These are phyloP conservation scores for Suillus variegatus DNA, from an alignment of 768 basidiomycete genomes.

Conservation along the genomic window DNA sequence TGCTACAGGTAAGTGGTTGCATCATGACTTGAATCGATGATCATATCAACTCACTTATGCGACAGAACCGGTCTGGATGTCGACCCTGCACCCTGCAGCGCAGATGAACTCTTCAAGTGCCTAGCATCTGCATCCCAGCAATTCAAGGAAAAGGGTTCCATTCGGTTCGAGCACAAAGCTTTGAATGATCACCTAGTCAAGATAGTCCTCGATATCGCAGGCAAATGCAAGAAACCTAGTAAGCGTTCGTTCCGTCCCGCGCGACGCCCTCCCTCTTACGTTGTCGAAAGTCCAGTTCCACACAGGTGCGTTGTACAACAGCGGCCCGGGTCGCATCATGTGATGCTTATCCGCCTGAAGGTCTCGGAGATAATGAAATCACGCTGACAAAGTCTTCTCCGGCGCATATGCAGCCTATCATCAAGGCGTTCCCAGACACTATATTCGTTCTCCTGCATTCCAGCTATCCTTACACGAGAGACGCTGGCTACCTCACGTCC, in stretches of 20 bases:
- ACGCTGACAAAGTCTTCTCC: slow-evolving; percentile 59
- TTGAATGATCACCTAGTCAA: slow-evolving; percentile 72
- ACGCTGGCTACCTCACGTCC: slow-evolving; percentile 75
- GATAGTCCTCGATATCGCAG: slow-evolving; percentile 53
- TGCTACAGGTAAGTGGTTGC: slow-evolving; percentile 51
- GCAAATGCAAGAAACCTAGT: slow-evolving; percentile 61
- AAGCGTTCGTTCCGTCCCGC: slow-evolving; percentile 14
- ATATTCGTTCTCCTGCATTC: slow-evolving; percentile 72
- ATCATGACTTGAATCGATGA: not conserved
- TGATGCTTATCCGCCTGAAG: slow-evolving; percentile 9
- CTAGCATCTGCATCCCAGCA: slow-evolving; percentile 34
- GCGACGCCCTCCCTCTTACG: not conserved
- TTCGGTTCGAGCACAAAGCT: slow-evolving; percentile 60
- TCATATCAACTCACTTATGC: not conserved
- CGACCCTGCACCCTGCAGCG: slow-evolving; percentile 24
- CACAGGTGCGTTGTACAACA: slow-evolving; percentile 41
- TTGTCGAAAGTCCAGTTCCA: slow-evolving; percentile 72
- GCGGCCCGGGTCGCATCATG: too few relatives aligned
- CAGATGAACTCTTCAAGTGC: slow-evolving; percentile 30
- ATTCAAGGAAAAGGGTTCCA: slow-evolving; percentile 36
- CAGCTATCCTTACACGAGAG: slow-evolving; percentile 76
- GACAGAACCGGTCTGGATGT: slow-evolving; percentile 66
- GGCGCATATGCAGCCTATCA: slow-evolving; percentile 65
- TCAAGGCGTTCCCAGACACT: slow-evolving; percentile 61
- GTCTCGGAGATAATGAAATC: slow-evolving; percentile 77